Conservation (phyloP, 495 filamentous ascomycete species). For the Daldinia bambusicola region DNA sequence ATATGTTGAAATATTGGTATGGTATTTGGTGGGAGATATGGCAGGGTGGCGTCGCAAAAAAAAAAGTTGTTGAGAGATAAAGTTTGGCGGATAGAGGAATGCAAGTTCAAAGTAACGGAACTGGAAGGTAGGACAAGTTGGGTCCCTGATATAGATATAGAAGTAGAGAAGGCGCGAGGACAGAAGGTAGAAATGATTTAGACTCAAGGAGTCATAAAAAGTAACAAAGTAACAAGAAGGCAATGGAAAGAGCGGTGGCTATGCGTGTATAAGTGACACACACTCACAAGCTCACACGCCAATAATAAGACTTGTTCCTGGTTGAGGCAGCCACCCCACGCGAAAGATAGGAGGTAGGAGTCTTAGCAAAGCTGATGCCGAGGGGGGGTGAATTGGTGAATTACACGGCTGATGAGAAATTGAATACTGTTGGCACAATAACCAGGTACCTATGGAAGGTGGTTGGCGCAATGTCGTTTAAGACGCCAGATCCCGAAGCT, state of each 20-base stretch:
- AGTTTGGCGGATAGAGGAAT: constrained; percentile 18
- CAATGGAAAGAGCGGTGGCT: constrained; percentile 43
- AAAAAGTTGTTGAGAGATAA: constrained; percentile 20
- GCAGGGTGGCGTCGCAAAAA: neutral
- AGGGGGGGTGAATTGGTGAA: constrained; percentile 17
- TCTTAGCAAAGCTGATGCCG: constrained; percentile 47
- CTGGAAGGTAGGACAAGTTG: constrained; percentile 7
- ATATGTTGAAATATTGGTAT: constrained; percentile 28
- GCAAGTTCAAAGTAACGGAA: constrained; percentile 13
- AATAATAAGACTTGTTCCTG: constrained; percentile 32
- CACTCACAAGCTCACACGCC: constrained; percentile 18
- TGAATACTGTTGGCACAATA: constrained; percentile 19
- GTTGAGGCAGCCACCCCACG: constrained; percentile 38
- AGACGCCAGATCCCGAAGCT: constrained; percentile 44
- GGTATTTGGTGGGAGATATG: constrained; percentile 1
- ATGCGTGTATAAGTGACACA: constrained; percentile 31
- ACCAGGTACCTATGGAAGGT: too few species aligned
- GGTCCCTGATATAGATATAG: constrained; percentile 15
- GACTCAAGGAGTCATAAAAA: constrained; percentile 6
- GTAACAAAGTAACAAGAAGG: constrained; percentile 22
- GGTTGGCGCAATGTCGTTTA: constrained; percentile 24
- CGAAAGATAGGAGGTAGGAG: constrained; percentile 13
- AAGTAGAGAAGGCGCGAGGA: constrained; percentile 26
- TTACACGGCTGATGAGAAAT: constrained; percentile 33
- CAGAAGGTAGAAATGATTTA: neutral